These are phyloP conservation scores for Thelonectria blattea DNA, from an alignment of 2,329 filamentous ascomycete species.

Conservation along the genomic window DNA sequence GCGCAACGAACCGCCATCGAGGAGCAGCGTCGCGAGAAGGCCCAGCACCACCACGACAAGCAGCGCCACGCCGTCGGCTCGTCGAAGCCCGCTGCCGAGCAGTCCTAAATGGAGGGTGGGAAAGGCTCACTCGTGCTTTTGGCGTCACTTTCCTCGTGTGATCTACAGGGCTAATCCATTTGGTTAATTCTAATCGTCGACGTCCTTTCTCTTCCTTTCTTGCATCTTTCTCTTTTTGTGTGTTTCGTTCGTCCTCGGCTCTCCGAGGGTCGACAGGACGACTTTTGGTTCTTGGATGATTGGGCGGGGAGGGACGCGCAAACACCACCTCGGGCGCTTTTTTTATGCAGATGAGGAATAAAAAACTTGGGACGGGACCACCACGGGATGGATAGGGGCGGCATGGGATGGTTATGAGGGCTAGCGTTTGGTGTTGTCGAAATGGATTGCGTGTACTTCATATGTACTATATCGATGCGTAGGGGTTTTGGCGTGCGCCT, in stretches of 20 bases:
- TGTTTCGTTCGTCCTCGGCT: constrained; percentile 12
- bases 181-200: constrained; percentile 23
- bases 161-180: constrained; percentile 22
- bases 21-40: constrained; percentile 88
- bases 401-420: constrained; percentile 20
- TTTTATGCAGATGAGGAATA: constrained; percentile 4
- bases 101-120: constrained; percentile 20
- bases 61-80: constrained; percentile 43
- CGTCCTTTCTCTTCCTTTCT: constrained; percentile 22
- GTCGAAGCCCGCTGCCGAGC: constrained; percentile 44
- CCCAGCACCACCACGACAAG: constrained; percentile 54
- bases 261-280: constrained; percentile 9
- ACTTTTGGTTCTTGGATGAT: constrained; percentile 20
- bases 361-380: constrained; percentile 17
- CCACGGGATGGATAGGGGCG: constrained; percentile 15
- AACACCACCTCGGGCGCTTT: constrained; percentile 8
- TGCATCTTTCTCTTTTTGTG: constrained; percentile 19
- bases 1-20: constrained; percentile 89
- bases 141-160: neutral
- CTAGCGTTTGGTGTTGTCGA: constrained; percentile 26
- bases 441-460: constrained; percentile 15
- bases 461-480: constrained; percentile 25
- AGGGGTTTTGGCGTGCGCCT: constrained; percentile 8
- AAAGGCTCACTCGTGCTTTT: too few species aligned
- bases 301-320: neutral